Base-by-base conservation (phyloP, 331 rosid species). In the Phaseolus coccineus region DNA sequence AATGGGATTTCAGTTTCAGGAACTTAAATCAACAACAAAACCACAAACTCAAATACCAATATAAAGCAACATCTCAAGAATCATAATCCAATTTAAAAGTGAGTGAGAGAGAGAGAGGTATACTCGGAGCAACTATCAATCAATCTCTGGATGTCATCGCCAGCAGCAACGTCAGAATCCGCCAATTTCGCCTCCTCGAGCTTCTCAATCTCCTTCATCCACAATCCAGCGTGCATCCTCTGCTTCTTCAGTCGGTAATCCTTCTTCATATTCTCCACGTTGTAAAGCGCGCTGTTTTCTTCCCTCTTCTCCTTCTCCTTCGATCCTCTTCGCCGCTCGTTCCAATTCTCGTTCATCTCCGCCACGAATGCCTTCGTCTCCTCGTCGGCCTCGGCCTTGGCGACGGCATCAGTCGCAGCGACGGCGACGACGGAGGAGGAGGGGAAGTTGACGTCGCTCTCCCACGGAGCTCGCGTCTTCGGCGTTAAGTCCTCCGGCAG, bases 191-290 rank as follows among this genome's bases (percentile, higher is more conserved):
- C 97, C 74, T 95, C 99, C 76, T 93, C 97, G 44, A 86, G 88
- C 85, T 89, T 95, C 84, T 93, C 97, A 76, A 93, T 95, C 89
- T 95, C 99, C 88, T 91, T 95, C 85, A 79, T 82, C 99, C 99
- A 95, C 77, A 95, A 69, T 8, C 95, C 93, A 15, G 99, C 93
- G 61, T 95, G 99, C 76, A 95, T 67, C 79, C 90, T 90, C 87
- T 95, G 98, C 83, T 93, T 95, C 89, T 83, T 89, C 92, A 95
- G 59, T 85, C 98, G 80, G 35, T 95, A 95, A 52, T 95, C 99
- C 84, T 88, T 93, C 87, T 93, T 95, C 78, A 95, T 85, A 62
- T 84, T 90, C 62, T 91, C 98, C 87, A 95, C 68, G 78, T 92
- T 87, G 67, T 91, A 90, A 65, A 90, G 88, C 77, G 87, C 85